Conservation (phyloP, 2,329 filamentous ascomycete genomes). For the Xylariaceae sp. region DNA sequence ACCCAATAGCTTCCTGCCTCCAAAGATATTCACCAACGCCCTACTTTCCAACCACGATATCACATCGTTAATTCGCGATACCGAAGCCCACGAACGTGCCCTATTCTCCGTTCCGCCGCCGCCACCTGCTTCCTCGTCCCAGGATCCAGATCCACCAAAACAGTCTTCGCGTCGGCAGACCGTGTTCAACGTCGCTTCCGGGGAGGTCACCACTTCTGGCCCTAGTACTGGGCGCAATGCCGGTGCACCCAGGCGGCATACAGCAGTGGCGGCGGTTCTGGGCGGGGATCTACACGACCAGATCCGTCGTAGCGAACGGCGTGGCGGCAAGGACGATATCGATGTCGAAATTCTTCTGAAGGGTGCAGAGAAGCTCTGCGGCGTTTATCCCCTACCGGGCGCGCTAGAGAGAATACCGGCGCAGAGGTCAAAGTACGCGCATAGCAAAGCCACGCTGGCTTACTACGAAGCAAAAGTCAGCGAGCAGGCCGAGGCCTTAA, state of each 20-base stretch:
- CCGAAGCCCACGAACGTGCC: slow-evolving; percentile 89
- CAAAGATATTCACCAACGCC: slow-evolving; percentile 95
- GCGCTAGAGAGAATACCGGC: slow-evolving; percentile 74
- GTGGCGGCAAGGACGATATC: slow-evolving; percentile 67
- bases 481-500: slow-evolving; percentile 74
- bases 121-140: slow-evolving; percentile 50
- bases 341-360: slow-evolving; percentile 83
- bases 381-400: slow-evolving; percentile 82
- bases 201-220: slow-evolving; percentile 61
- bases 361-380: slow-evolving; percentile 87
- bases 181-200: slow-evolving; percentile 66
- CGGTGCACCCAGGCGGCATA: slow-evolving; percentile 67
- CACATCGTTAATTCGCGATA: slow-evolving; percentile 91
- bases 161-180: slow-evolving; percentile 58
- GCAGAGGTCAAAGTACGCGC: slow-evolving; percentile 70
- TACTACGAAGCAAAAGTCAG: slow-evolving; percentile 81
- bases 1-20: slow-evolving; percentile 72
- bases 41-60: slow-evolving; percentile 89
- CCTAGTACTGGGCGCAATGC: slow-evolving; percentile 47
- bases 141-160: slow-evolving; percentile 49
- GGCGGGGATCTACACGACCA: slow-evolving; percentile 84
- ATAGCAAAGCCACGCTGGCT: slow-evolving; percentile 72
- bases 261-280: slow-evolving; percentile 86
- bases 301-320: slow-evolving; percentile 62
- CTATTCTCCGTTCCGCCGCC: slow-evolving; percentile 89